Evolutionary conservation across 139 green algal genomes (phyloP), one percentile per base, ranked within the genome.

Genomic region (Coccomyxa sp.): DNA sequence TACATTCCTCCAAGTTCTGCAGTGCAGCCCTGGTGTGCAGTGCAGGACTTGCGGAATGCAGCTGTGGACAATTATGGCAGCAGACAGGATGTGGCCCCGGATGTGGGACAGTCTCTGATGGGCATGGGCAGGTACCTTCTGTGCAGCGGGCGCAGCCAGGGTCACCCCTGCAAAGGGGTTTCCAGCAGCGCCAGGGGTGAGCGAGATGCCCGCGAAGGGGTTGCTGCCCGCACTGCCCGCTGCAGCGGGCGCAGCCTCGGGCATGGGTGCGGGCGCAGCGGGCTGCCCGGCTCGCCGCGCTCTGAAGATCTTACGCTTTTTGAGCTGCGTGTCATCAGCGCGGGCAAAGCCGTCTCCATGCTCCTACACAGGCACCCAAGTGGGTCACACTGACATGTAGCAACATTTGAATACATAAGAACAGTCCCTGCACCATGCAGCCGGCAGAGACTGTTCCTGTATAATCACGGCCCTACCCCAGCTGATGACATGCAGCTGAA

Each of bases 251-350:
- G 73, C 44, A 68, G 68, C 31, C 39, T 35, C 41, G 14, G 85
- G 68, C n/a, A 29, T 40, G 29, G 54, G 37, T 35, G 68, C 40
- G 58, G 37, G 41, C 36, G 68, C 50, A 14, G 31, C 36, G 7
- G 36, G 35, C 12, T 31, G 72, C n/a, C 37, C 79, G 4, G 31
- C 70, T 27, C 88, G 80, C 9, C 83, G 75, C 1, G 81, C 88
- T 22, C 74, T 77, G 7, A 93, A 39, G 27, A 94, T 89, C 44
- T 88, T 90, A 7, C 90, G 77, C 31, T 79, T 69, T 75, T 83
- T 86, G 70, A 94, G 72, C 34, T 88, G 86, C 14, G 86, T 85
- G 64, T 91, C 83, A 34, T 73, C 73, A n/a, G 90, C 90, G 12
- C 83, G 85, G 10, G 78, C 74, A 82, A 92, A 94, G 38, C 73